Evolutionary conservation across 129 eudicot species (phyloP).

Genomic region (Escallonia rubra): DNA sequence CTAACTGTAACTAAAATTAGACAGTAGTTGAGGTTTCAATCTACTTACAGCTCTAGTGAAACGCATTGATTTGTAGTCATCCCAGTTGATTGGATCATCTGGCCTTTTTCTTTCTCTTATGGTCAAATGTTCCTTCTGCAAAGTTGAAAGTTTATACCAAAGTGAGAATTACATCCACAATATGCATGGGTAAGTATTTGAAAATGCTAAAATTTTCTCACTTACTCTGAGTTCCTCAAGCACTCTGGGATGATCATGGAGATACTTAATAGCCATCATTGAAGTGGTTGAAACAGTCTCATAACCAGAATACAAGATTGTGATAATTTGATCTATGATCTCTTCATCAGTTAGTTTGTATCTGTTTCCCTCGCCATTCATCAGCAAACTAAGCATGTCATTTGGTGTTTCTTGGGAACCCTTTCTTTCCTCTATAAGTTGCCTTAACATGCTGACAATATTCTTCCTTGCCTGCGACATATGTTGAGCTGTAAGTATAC

Average conservation of each 20-base stretch:
- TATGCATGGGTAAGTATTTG: not conserved
- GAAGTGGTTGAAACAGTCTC: slow-evolving; percentile 99
- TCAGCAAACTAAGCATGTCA: slow-evolving; percentile 75
- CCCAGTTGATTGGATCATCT: slow-evolving; percentile 81
- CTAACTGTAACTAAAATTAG: not conserved
- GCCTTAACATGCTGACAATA: slow-evolving; percentile 54
- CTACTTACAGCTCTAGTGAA: slow-evolving; percentile 96
- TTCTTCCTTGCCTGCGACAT: slow-evolving; percentile 75
- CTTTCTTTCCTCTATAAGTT: slow-evolving; percentile 61
- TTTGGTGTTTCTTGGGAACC: slow-evolving; percentile 39
- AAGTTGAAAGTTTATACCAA: slow-evolving; percentile 10
- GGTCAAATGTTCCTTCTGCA: slow-evolving; percentile 90
- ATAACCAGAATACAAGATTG: slow-evolving; percentile 91
- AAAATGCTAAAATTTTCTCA: slow-evolving; percentile 3
- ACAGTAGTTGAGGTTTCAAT: slow-evolving; percentile 10
- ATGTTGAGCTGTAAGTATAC: not conserved
- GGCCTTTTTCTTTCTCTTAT: slow-evolving; percentile 75
- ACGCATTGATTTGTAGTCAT: slow-evolving; percentile 87
- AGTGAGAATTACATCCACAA: not conserved
- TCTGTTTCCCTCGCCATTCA: slow-evolving; percentile 61
- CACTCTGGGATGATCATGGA: slow-evolving; percentile 91
- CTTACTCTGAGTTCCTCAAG: slow-evolving; percentile 94
- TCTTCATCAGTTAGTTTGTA: slow-evolving; percentile 81
- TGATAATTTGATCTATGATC: slow-evolving; percentile 87
- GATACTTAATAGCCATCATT: slow-evolving; percentile 99